phyloP scores from a whole-genome alignment of 192 early-diverging fungal species.

The Ambispora gerdemannii region DNA sequence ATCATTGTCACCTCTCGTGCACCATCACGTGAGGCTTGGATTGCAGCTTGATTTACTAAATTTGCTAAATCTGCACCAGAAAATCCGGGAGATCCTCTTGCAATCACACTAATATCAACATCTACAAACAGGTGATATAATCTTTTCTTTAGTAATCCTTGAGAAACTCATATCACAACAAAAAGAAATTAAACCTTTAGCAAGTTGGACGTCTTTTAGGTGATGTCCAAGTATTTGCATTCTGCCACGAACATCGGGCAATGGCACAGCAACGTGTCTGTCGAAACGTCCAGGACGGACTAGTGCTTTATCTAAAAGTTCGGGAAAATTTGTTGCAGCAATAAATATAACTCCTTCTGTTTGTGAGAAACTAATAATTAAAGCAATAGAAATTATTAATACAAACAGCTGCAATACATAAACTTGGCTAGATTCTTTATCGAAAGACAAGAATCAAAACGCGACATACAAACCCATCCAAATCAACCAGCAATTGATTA shows the following conservation, averaged over 20 bases:
- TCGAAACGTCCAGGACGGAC: constrained; percentile 97
- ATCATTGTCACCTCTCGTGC: constrained; percentile 67
- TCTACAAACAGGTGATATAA: constrained; percentile 45
- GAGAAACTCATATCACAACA: too few species aligned
- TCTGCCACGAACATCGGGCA: constrained; percentile 97
- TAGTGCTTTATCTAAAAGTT: constrained; percentile 94
- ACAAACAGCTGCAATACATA: too few species aligned
- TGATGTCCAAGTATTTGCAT: constrained; percentile 91
- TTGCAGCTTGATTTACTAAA: constrained; percentile 95
- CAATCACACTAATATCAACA: constrained; percentile 81
- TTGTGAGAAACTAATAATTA: constrained; percentile 67
- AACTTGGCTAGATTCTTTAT: not conserved
- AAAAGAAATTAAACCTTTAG: not conserved
- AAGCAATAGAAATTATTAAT: not conserved
- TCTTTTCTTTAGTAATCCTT: too few species aligned
- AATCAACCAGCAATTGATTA: constrained; percentile 97
- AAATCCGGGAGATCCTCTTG: constrained; percentile 96
- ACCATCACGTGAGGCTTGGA: constrained; percentile 83
- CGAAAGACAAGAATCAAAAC: not conserved
- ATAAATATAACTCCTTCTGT: constrained; percentile 97
- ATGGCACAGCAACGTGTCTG: constrained; percentile 85
- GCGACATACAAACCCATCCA: constrained; percentile 70
- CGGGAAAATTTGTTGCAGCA: constrained; percentile 97
- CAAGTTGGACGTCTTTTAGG: constrained; percentile 72
- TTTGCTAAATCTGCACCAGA: constrained; percentile 99